Evolutionary conservation across 2,329 filamentous ascomycete genomes (phyloP).

Genomic region (Phaeosphaeriaceae sp.): DNA sequence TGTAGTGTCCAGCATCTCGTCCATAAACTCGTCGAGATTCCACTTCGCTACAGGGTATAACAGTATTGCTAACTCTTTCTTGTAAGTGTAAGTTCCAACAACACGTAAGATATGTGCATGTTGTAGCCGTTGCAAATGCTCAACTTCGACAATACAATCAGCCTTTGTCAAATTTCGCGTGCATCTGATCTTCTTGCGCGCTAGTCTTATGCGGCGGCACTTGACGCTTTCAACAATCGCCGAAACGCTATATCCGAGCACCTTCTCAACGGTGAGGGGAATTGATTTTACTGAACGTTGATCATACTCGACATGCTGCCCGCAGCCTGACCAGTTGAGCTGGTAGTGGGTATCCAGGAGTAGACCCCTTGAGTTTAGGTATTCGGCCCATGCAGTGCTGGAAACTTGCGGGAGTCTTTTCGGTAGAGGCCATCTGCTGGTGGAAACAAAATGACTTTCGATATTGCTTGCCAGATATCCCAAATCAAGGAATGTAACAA

Average conservation of each 20-base stretch:
- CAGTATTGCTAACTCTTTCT: not conserved
- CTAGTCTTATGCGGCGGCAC: not conserved
- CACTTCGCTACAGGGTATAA: not conserved
- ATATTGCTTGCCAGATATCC: not conserved
- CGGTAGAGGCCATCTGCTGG: not conserved
- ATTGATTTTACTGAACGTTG: not conserved
- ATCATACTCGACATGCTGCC: not conserved
- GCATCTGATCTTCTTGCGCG: not conserved
- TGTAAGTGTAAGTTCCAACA: not conserved
- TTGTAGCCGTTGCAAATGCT: not conserved
- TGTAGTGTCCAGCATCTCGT: not conserved
- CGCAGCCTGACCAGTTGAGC: not conserved
- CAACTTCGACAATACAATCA: not conserved
- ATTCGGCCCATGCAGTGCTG: not conserved
- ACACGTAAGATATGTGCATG: not conserved
- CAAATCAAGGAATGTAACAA: not conserved
- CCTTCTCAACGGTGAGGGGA: not conserved
- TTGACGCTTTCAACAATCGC: not conserved
- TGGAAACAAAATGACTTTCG: not conserved
- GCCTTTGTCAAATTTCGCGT: not conserved
- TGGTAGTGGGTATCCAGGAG: not conserved
- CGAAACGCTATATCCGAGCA: not conserved
- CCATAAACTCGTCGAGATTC: not conserved
- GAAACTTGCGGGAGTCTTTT: not conserved
- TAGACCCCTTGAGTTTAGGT: not conserved